Evolutionary conservation across 176 grass and related monocot species (phyloP).

Genomic region (Elaeis guineensis): DNA sequence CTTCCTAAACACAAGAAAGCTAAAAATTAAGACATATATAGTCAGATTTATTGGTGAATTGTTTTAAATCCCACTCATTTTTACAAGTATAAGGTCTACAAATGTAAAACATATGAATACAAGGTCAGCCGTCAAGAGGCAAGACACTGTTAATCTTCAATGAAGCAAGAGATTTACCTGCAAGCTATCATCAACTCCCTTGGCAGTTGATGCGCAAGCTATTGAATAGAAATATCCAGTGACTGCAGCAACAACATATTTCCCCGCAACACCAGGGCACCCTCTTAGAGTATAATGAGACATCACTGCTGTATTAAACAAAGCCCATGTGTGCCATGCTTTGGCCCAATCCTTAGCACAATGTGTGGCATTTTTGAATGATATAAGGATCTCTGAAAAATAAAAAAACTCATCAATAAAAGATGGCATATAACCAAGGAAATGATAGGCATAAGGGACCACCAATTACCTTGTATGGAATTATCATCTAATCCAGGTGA

Average conservation of each 20-base stretch:
- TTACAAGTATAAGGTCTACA: too few species aligned
- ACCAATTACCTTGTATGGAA: slow-evolving; percentile 62
- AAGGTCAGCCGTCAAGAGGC: too few species aligned
- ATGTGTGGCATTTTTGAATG: slow-evolving; percentile 80
- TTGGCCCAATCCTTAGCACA: slow-evolving; percentile 87
- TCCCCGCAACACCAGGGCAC: slow-evolving; percentile 50
- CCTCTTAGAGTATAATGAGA: slow-evolving; percentile 79
- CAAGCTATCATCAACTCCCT: slow-evolving; percentile 92
- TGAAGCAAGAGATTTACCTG: slow-evolving; percentile 48
- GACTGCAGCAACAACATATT: slow-evolving; percentile 94
- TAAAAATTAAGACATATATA: too few species aligned
- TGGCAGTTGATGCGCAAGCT: slow-evolving; percentile 82
- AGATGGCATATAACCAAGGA: slow-evolving; percentile 1
- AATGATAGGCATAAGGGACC: not conserved
- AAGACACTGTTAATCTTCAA: not conserved
- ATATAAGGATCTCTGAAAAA: slow-evolving; percentile 66
- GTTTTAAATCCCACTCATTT: too few species aligned
- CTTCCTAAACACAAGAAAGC: too few species aligned
- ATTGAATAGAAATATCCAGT: slow-evolving; percentile 98
- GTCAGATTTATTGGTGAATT: too few species aligned
- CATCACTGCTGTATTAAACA: slow-evolving; percentile 99
- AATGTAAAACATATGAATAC: too few species aligned
- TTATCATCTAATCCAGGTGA: slow-evolving; percentile 86
- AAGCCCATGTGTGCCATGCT: slow-evolving; percentile 94
- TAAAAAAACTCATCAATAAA: slow-evolving; percentile 4